Base-by-base conservation (phyloP, 768 basidiomycete species). In the Suillus hirtellus region DNA sequence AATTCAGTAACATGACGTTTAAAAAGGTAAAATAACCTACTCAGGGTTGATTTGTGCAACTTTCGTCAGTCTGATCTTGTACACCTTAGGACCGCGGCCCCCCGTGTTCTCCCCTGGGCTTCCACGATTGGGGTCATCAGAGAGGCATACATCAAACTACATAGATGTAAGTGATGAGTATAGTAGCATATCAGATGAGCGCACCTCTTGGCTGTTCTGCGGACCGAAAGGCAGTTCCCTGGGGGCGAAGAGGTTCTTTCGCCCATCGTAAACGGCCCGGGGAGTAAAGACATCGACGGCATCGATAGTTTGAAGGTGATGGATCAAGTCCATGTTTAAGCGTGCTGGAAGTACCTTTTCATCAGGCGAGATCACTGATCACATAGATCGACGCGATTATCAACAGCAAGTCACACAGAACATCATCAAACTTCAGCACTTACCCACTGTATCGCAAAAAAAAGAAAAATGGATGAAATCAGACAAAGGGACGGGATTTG, bases 191-290 rank as follows among this genome's bases (percentile, higher is more conserved):
- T 53, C 10, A 72, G 15, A 56, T 10, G 7, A 40, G 38, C 77
- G 65, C 67, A 83, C 89, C 77, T 87, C 89, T 65, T 82, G 81
- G 8, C 78, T 79, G 21, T 80, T 76, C 0, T 68, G 73, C 2
- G 78, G 80, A 35, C 83, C 84, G 44, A 94, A 86, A 0, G 87
- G 84, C 10, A 93, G 78, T 62, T 83, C 80, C 44, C 83, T 79
- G 15, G 85, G 76, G 27, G 88, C 80, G 68, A 90, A 94, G 54
- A 87, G 72, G 65, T 93, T 93, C 74, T 92, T 93, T 47, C 89
- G 81, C 0, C 92, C 92, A 63, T 93, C 92, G 64, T 92, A 93
- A 2, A 85, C 91, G 19, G 81, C 88, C 15, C 81, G 84, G 11
- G 89, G 90, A 3, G 84, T 90, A 70, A 94, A 94, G 24, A 90